Base-by-base conservation (phyloP, 2,329 filamentous ascomycete species). In the Ophiostoma sp. region DNA sequence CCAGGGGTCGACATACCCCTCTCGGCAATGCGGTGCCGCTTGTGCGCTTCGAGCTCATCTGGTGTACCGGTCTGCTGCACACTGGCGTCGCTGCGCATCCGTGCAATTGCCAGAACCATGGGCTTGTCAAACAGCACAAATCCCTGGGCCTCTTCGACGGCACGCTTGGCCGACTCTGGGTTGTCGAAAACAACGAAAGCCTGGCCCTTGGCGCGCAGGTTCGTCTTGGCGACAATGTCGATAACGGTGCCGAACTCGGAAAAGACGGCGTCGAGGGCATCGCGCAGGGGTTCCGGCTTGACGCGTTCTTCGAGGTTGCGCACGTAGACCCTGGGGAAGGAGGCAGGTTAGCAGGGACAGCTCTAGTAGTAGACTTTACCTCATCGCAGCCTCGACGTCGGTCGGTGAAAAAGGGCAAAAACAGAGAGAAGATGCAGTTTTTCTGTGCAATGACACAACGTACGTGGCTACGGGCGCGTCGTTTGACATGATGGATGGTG, bases 51-150 rank as follows among this genome's bases (percentile, higher is more conserved):
- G 73, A 97, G 89, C 75, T 94, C 93, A n/a, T 95, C 92, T 22
- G 90, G 87, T 6, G 86, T 90, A n/a, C 92, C 92, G 33, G 91
- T 89, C 74, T 86, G 85, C 82, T 92, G 86, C 22, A 99, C 92
- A 0, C 92, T 97, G 69, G 93, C 95, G 84, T 99, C 96, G 81
- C 94, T 97, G 75, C 89, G 88, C 5, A 92, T 93, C 79, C 90
- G 91, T 31, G 96, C 96, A 79, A 94, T 91, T 19, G 93, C 91
- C 45, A 98, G 82, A 74, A 91, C 88, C 91, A 99, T 97, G 0
- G 92, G 91, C 84, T 98, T 97, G 69, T 93, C 94, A 78, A 97
- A 97, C 4, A 99, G 84, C 78, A 97, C 93, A 81, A 99, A 99
- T 9, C 94, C 95, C 79, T 98, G 92, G 75, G 97, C 87, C 78